A percentile compares a stretch with the other conserved stretches of the same genome.
phyloP scores from a whole-genome alignment of 768 basidiomycete genomes.

The Multifurca ochricompacta region DNA sequence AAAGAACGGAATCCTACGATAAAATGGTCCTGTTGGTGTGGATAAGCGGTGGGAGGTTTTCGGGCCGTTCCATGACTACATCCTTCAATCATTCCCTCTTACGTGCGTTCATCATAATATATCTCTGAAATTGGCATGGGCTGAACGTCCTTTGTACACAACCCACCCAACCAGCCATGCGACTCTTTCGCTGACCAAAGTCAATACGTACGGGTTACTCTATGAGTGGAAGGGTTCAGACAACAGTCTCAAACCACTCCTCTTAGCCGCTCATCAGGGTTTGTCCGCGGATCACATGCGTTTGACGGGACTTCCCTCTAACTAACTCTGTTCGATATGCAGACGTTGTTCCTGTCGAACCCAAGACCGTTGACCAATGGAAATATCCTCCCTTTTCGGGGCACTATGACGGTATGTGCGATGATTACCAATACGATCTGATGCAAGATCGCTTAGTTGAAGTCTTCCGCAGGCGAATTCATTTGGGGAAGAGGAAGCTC shows the following conservation, averaged over 20 bases:
- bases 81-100: conserved; percentile 49
- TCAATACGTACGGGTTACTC: conserved; percentile 55
- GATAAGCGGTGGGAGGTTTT: conserved; percentile 42
- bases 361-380: conserved; percentile 39
- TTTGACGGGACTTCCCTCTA: too few relatives aligned
- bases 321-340: neutral
- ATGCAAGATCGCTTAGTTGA: neutral
- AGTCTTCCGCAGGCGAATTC: conserved; percentile 19
- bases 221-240: conserved; percentile 52
- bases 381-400: conserved; percentile 44
- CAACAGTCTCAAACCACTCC: conserved; percentile 42
- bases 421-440: conserved; percentile 21
- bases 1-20: conserved; percentile 47
- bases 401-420: conserved; percentile 12
- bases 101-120: conserved; percentile 37
- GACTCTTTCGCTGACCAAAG: conserved; percentile 41
- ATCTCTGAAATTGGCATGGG: neutral
- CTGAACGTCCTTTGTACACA: too few relatives aligned
- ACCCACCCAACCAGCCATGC: conserved; percentile 35
- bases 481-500: conserved; percentile 30
- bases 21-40: conserved; percentile 39
- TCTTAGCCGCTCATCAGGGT: conserved; percentile 51
- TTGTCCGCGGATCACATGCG: neutral
- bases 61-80: conserved; percentile 33
- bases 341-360: conserved; percentile 48